A percentile compares a stretch with the other conserved stretches of the same genome.
Conservation (phyloP, 2,329 filamentous ascomycete genomes). For the Orbilia javanica region DNA sequence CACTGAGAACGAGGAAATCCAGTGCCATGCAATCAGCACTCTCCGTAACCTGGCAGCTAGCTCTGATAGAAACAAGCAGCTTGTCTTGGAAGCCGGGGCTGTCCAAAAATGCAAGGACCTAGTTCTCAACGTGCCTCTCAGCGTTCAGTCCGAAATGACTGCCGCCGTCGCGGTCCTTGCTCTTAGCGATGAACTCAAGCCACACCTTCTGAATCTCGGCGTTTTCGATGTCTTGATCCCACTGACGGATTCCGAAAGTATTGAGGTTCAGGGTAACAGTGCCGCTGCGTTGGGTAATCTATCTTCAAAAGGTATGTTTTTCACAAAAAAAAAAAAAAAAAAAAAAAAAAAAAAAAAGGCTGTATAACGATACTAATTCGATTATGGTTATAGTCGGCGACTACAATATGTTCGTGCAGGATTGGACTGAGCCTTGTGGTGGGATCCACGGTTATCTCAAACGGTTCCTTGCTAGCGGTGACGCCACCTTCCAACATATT, state of each 20-base stretch:
- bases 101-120: conserved; percentile 99
- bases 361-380: conserved; percentile 58
- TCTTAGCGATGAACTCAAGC: conserved; percentile 93
- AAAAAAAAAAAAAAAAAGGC: neutral
- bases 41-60: conserved; percentile 94
- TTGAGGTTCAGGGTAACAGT: conserved; percentile 98
- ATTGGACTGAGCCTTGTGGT: conserved; percentile 91
- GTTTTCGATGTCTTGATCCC: conserved; percentile 98
- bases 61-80: conserved; percentile 95
- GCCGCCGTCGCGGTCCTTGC: conserved; percentile 98
- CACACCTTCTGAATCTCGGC: conserved; percentile 87
- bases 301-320: conserved; percentile 86
- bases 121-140: conserved; percentile 90
- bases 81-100: conserved; percentile 95
- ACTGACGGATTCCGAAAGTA: conserved; percentile 92
- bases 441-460: conserved; percentile 96
- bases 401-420: conserved; percentile 93
- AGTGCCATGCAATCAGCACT: conserved; percentile 98
- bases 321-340: too few species aligned
- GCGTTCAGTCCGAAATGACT: conserved; percentile 98
- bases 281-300: conserved; percentile 94
- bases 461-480: conserved; percentile 91
- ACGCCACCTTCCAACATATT: conserved; percentile 98
- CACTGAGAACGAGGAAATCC: conserved; percentile 98
- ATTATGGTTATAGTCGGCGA: conserved; percentile 87